Base-by-base conservation (phyloP, 345 rosid genomes). In the Salix viminalis region DNA sequence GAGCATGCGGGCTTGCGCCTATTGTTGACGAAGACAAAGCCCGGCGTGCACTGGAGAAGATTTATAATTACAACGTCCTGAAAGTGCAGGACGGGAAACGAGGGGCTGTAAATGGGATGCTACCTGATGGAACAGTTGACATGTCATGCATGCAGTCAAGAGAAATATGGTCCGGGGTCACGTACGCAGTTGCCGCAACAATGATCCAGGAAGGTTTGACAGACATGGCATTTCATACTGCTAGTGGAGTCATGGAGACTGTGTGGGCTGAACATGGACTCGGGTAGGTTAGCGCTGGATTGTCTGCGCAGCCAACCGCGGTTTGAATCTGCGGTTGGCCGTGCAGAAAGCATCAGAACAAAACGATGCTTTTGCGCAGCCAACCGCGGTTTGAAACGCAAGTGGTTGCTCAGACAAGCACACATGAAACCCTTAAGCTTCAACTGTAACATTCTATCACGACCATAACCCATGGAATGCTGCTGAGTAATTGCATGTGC, bases 51-150 rank as follows among this genome's bases (percentile, higher is more conserved):
- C 65, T 95, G 65, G 92, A 88, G 81, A 95, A 82, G 83, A 89
- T 95, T 44, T 95, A 86, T 76, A 87, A 86, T 65, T 90, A 74
- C 85, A 95, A 95, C 71, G 93, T 95, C 70, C 79, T 93, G 82
- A 95, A 90, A 91, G 84, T 89, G 79, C 91, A 90, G 83, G 91
- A 80, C 21, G 99, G 98, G 54, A 93, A 80, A 76, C 87, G 89
- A 26, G 99, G 99, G 65, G 97, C 98, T 6, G 86, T 93, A 60
- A 95, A 95, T n/a, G 99, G 98, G 58, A 95, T 95, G 99, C 89
- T 89, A 23, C 97, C 98, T 0, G 83, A 90, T 77, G 98, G 98
- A 30, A 87, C 69, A 71, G 90, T 95, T 44, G 99, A 95, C 82
- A 83, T 80, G 79, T 82, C 96, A 21, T 81, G 92, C 0, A 84